These are phyloP conservation scores for Wickerhamomyces subpelliculosus DNA, from an alignment of 805 yeast genomes.

Conservation along the genomic window DNA sequence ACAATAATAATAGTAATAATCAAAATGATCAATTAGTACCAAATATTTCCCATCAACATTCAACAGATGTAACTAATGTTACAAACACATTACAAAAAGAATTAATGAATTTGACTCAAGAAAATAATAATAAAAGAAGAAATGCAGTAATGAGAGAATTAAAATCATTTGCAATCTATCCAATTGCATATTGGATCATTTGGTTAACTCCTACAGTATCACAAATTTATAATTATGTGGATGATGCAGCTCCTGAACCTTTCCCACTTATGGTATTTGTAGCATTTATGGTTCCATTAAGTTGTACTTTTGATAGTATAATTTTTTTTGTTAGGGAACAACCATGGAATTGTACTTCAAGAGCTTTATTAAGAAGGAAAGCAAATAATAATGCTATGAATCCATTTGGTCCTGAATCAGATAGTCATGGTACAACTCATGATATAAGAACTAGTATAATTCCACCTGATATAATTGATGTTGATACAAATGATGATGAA, in stretches of 20 bases:
- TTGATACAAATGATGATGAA: too few species aligned
- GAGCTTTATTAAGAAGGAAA: not conserved
- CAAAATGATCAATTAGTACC: too few species aligned
- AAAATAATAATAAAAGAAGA: conserved; percentile 4
- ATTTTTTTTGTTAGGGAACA: conserved; percentile 72
- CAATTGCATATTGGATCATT: conserved; percentile 14
- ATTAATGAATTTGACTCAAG: conserved; percentile 10
- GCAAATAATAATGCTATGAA: not conserved
- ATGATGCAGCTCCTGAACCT: conserved; percentile 4
- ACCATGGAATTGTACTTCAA: conserved; percentile 48
- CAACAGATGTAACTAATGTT: not conserved
- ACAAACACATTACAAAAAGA: conserved; percentile 12
- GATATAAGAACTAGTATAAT: too few species aligned
- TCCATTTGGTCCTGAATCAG: too few species aligned
- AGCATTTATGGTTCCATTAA: conserved; percentile 71
- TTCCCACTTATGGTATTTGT: conserved; percentile 23
- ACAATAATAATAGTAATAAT: too few species aligned
- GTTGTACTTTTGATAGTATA: conserved; percentile 67
- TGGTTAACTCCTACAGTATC: conserved; percentile 15
- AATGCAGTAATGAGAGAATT: conserved; percentile 12
- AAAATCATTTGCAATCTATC: conserved; percentile 16
- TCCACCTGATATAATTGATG: too few species aligned
- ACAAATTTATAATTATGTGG: conserved; percentile 8
- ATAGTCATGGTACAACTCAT: too few species aligned
- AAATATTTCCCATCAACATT: not conserved